Base-by-base conservation (phyloP, 768 basidiomycete genomes). In the Pulveroboletus sp. region DNA sequence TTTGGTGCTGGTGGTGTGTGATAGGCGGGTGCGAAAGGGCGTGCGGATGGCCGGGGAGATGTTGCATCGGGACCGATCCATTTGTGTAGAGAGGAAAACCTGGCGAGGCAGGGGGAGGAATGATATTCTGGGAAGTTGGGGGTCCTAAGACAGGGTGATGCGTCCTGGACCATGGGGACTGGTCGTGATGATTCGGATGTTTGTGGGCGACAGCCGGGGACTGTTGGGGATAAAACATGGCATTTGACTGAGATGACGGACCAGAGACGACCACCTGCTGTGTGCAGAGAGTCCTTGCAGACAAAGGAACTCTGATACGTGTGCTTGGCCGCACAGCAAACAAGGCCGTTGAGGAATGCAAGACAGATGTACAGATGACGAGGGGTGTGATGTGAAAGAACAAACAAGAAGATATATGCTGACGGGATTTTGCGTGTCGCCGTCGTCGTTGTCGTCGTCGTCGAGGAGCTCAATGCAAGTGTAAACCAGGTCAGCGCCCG, bases 221-320 rank as follows among this genome's bases (percentile, higher is more conserved):
- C 69, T 87, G 86, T 66, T 88, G 86, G 63, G 86, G 77, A 70
- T 86, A 90, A 74, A 87, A 90, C 86, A 90, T 90, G 54, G 75
- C 76, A 76, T 77, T 68, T 68, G 71, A 59, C 56, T 11, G 27
- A 6, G 31, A 27, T 14, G 49, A 49, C 40, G 43, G 45, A 39
- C 49, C 26, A 45, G 45, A 9, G 46, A 48, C 39, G 43, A 39
- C 50, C 31, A 38, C 36, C 47, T 42, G 44, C 24, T 38, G 47
- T 17, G 26, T 30, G 46, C 33, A 15, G 21, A 41, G 55, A 50
- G 48, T 37, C 51, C 60, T 32, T 28, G 36, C 10, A 40, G 36
- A 54, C 48, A 54, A 44, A 46, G 49, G 47, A 50, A 50, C 40
- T 42, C 48, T 45, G 45, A 40, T 36, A 47, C 48, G 42, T 18